Percentiles rank a stretch among this genome's conserved stretches.
phyloP scores from a whole-genome alignment of 2,329 filamentous ascomycete species.

The Ophiostoma sp. region DNA sequence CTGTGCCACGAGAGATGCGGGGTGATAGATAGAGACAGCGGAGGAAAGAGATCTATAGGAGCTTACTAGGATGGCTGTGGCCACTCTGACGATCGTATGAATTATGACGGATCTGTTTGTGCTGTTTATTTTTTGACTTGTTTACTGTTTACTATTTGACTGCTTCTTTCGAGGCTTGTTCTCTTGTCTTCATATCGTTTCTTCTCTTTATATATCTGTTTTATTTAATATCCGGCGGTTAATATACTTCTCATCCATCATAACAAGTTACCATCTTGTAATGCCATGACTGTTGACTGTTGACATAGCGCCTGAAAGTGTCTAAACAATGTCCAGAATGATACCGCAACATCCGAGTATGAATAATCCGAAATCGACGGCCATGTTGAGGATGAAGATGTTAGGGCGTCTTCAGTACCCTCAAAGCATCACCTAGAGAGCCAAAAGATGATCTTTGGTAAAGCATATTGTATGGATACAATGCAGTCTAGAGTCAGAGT shows the following conservation, averaged over 20 bases:
- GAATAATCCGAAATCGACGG: too few species aligned
- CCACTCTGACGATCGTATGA: conserved; percentile 8
- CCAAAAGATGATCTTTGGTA: too few species aligned
- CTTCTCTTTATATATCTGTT: neutral
- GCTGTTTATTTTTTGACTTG: neutral
- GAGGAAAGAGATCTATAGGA: neutral
- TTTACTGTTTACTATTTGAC: neutral
- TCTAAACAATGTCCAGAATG: too few species aligned
- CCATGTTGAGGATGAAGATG: too few species aligned
- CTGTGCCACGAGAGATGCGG: conserved; percentile 49
- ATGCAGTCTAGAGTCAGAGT: too few species aligned
- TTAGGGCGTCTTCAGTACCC: too few species aligned
- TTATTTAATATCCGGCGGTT: neutral
- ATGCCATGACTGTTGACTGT: neutral
- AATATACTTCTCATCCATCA: too few species aligned
- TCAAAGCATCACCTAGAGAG: too few species aligned
- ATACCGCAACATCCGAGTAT: too few species aligned
- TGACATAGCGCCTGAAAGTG: neutral
- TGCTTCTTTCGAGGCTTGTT: neutral
- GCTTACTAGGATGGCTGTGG: neutral
- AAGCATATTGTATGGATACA: too few species aligned
- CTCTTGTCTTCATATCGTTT: neutral
- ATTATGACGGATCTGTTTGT: neutral
- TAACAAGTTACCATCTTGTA: neutral
- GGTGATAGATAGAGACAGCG: too few species aligned